Evolutionary conservation across 2,329 filamentous ascomycete genomes (phyloP).

Genomic region (Pyricularia grisea): DNA sequence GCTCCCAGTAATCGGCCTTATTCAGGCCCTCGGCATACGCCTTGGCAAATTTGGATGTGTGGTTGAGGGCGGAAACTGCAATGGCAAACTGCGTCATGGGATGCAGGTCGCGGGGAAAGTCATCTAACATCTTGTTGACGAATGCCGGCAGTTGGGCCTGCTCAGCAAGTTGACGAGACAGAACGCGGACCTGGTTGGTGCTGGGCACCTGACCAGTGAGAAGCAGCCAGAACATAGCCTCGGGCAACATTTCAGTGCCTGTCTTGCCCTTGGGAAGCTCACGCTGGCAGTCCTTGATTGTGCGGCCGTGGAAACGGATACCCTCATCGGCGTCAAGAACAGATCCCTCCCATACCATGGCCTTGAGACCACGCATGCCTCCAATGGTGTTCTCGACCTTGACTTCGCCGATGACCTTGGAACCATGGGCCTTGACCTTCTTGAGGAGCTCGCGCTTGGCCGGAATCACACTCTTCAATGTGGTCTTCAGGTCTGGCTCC

Average conservation of each 20-base stretch:
- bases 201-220: constrained; percentile 88
- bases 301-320: constrained; percentile 95
- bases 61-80: constrained; percentile 90
- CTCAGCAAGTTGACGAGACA: constrained; percentile 81
- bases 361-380: constrained; percentile 94
- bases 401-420: constrained; percentile 81
- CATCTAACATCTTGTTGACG: constrained; percentile 78
- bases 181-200: constrained; percentile 66
- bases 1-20: constrained; percentile 99
- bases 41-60: constrained; percentile 88
- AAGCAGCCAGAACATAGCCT: constrained; percentile 99
- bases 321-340: constrained; percentile 95
- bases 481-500: constrained; percentile 84
- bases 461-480: constrained; percentile 75
- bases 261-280: constrained; percentile 86
- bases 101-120: constrained; percentile 82
- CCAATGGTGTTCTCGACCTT: constrained; percentile 91
- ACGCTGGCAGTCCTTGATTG: constrained; percentile 95
- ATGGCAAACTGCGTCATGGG: constrained; percentile 98
- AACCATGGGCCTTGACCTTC: constrained; percentile 78
- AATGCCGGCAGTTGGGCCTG: constrained; percentile 76
- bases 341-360: constrained; percentile 98
- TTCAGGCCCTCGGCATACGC: constrained; percentile 82
- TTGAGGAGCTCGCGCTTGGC: constrained; percentile 90
- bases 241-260: constrained; percentile 94